Percentiles rank a stretch among this genome's conserved stretches.
Evolutionary conservation across 1,139 yeast genomes (phyloP).

Genomic region (Taphrina wiesneri): DNA sequence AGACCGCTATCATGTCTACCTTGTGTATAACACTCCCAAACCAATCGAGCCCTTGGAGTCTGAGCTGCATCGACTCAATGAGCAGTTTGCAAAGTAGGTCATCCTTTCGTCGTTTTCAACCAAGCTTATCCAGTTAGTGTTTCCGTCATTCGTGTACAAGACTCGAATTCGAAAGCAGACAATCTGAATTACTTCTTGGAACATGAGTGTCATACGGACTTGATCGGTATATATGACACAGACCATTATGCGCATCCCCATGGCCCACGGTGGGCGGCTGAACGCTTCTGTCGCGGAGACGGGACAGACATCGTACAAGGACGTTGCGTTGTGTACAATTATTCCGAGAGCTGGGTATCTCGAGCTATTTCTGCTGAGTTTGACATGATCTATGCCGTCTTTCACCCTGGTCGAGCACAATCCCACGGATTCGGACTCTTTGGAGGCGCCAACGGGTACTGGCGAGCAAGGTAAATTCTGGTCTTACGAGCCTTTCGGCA

Average conservation of each 20-base stretch:
- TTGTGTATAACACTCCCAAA: conserved; percentile 2
- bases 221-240: conserved; percentile 8
- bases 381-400: conserved; percentile 9
- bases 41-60: neutral
- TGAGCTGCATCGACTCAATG: neutral
- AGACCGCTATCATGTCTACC: neutral
- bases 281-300: conserved; percentile 3
- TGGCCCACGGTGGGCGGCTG: conserved; percentile 11
- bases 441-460: conserved; percentile 12
- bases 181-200: conserved; percentile 12
- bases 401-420: conserved; percentile 3
- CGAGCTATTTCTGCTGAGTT: conserved; percentile 6
- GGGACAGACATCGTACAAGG: conserved; percentile 10
- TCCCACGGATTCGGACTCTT: conserved; percentile 6
- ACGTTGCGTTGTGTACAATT: conserved; percentile 4
- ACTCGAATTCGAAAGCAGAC: neutral
- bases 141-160: neutral
- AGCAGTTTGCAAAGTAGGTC: conserved; percentile 5
- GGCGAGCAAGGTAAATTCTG: conserved; percentile 2
- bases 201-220: conserved; percentile 7
- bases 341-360: conserved; percentile 10
- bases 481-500: neutral
- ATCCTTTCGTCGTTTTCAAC: neutral
- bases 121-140: neutral
- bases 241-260: conserved; percentile 13